Evolutionary conservation across 2,329 filamentous ascomycete species (phyloP).

Genomic region (Diaporthe longicolla): DNA sequence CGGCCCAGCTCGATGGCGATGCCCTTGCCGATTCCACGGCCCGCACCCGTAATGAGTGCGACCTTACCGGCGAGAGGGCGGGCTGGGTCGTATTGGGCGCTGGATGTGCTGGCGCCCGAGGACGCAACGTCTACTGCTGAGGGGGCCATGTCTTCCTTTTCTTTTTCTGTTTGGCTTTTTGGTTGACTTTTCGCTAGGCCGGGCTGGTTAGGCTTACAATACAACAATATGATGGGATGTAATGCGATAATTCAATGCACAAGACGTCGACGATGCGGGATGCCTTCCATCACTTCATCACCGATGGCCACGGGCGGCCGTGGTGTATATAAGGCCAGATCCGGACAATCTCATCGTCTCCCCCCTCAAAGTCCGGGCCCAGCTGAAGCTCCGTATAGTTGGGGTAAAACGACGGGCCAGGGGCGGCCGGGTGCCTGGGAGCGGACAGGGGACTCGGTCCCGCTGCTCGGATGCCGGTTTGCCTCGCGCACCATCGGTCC

Average conservation of each 20-base stretch:
- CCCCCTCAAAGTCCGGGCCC: constrained; percentile 33
- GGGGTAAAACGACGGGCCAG: constrained; percentile 37
- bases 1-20: constrained; percentile 77
- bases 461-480: constrained; percentile 24
- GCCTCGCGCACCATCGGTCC: constrained; percentile 20
- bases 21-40: constrained; percentile 76
- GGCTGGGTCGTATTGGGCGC: constrained; percentile 45
- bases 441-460: constrained; percentile 13
- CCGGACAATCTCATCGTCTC: constrained; percentile 30
- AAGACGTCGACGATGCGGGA: neutral
- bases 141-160: constrained; percentile 47
- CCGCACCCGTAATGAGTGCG: constrained; percentile 74
- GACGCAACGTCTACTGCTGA: constrained; percentile 44
- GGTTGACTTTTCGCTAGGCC: too few relatives aligned
- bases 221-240: neutral
- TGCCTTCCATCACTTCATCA: neutral
- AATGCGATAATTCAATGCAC: neutral
- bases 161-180: too few relatives aligned
- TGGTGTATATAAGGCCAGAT: constrained; percentile 32
- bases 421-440: constrained; percentile 7
- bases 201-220: neutral
- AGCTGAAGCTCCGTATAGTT: constrained; percentile 38
- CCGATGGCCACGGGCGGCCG: neutral
- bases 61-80: constrained; percentile 65
- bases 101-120: constrained; percentile 24